Evolutionary conservation across 2,329 filamentous ascomycete genomes (phyloP).

Genomic region (Penicillium janthinellum): DNA sequence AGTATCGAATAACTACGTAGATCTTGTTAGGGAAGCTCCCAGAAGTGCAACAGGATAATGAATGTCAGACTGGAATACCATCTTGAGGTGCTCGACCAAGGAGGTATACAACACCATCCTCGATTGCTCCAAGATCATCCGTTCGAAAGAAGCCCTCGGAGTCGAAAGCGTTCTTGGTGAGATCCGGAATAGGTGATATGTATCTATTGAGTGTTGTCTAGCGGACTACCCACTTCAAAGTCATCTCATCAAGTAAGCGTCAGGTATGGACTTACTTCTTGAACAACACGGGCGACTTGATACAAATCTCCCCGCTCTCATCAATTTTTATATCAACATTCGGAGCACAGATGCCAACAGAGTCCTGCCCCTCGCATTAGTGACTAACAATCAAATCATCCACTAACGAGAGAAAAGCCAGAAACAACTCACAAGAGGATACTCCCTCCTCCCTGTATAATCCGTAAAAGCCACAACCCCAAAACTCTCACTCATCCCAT

Average conservation of each 20-base stretch:
- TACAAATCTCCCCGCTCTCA: neutral
- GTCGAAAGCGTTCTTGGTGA: neutral
- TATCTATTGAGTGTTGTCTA: neutral
- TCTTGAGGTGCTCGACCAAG: neutral
- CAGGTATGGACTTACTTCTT: neutral
- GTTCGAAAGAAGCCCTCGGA: neutral
- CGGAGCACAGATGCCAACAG: neutral
- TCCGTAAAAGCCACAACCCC: neutral
- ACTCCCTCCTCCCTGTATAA: neutral
- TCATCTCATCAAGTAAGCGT: too few species aligned
- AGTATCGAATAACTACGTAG: neutral
- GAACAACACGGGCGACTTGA: conserved; percentile 2
- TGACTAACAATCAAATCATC: neutral
- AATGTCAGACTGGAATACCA: neutral
- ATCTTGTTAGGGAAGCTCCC: neutral
- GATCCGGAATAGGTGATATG: neutral
- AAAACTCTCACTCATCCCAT: neutral
- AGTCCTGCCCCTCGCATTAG: neutral
- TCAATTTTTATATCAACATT: neutral
- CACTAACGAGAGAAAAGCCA: neutral
- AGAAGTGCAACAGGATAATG: neutral
- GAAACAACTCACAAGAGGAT: neutral
- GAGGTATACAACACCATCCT: neutral
- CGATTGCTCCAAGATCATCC: neutral
- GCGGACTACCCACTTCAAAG: neutral